Conservation (phyloP, 176 grass and related monocot genomes). For the Musa itinerans region DNA sequence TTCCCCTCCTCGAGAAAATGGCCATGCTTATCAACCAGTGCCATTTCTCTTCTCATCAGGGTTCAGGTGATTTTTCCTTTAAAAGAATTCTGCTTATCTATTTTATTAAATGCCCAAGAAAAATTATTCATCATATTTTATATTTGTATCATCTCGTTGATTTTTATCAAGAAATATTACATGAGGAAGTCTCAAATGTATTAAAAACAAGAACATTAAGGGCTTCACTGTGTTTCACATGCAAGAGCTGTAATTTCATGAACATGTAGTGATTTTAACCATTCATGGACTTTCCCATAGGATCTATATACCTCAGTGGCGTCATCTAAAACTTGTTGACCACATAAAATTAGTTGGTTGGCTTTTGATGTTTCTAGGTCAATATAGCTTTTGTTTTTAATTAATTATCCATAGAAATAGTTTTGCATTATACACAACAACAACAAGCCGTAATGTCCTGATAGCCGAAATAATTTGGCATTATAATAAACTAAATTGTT, state of each 20-base stretch:
- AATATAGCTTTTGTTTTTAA: too few relatives aligned
- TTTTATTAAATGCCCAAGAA: too few relatives aligned
- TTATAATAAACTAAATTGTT: too few relatives aligned
- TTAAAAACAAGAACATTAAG: neutral
- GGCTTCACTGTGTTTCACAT: neutral
- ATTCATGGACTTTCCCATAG: neutral
- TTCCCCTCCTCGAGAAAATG: constrained; percentile 40
- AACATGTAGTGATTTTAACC: neutral
- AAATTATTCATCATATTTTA: neutral
- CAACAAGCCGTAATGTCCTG: too few relatives aligned
- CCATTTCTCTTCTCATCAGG: constrained; percentile 64
- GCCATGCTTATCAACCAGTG: constrained; percentile 48
- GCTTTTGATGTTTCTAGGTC: too few relatives aligned
- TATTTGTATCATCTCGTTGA: too few relatives aligned
- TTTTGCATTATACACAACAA: too few relatives aligned
- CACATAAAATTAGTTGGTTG: neutral
- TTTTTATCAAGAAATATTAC: too few relatives aligned
- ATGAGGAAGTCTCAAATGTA: too few relatives aligned
- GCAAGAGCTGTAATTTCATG: neutral
- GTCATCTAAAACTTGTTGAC: neutral
- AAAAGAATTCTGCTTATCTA: constrained; percentile 1
- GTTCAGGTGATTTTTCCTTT: constrained; percentile 46
- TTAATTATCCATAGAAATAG: too few relatives aligned
- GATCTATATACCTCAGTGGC: neutral
- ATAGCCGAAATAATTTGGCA: too few relatives aligned